These are phyloP conservation scores for Paragyromitra xinjiangensis DNA, from an alignment of 495 filamentous ascomycete species.

Conservation along the genomic window DNA sequence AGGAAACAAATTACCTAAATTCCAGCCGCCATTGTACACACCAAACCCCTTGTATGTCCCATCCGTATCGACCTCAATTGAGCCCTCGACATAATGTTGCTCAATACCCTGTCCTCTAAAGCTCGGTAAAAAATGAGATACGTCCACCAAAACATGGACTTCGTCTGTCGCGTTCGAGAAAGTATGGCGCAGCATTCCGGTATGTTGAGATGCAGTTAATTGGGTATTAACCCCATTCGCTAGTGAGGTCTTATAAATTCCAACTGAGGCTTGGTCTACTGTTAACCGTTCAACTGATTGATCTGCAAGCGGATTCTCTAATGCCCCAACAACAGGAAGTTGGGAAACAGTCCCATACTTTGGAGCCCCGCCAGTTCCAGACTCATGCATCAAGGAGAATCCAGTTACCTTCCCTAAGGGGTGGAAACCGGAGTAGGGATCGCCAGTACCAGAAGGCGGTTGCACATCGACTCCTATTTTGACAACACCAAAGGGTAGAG, in stretches of 20 bases:
- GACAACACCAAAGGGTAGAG: conserved; percentile 72
- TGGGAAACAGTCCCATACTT: conserved; percentile 79
- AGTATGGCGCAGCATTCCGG: conserved; percentile 71
- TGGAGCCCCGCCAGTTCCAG: conserved; percentile 76
- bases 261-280: conserved; percentile 67
- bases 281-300: conserved; percentile 64
- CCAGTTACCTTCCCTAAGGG: conserved; percentile 69
- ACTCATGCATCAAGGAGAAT: conserved; percentile 79
- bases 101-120: conserved; percentile 68
- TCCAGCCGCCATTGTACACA: conserved; percentile 72
- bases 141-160: conserved; percentile 71
- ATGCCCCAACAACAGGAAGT: conserved; percentile 66
- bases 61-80: conserved; percentile 64
- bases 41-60: conserved; percentile 72
- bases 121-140: conserved; percentile 74
- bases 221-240: conserved; percentile 67
- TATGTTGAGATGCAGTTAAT: conserved; percentile 68
- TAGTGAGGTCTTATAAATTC: conserved; percentile 70
- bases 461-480: conserved; percentile 74
- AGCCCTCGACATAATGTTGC: conserved; percentile 74
- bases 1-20: conserved; percentile 61
- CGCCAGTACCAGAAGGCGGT: conserved; percentile 61
- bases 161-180: conserved; percentile 61
- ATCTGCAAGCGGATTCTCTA: conserved; percentile 68
- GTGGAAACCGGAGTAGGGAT: conserved; percentile 73